Evolutionary conservation across 2,329 filamentous ascomycete species (phyloP).

Genomic region (Aureobasidium melanogenum): DNA sequence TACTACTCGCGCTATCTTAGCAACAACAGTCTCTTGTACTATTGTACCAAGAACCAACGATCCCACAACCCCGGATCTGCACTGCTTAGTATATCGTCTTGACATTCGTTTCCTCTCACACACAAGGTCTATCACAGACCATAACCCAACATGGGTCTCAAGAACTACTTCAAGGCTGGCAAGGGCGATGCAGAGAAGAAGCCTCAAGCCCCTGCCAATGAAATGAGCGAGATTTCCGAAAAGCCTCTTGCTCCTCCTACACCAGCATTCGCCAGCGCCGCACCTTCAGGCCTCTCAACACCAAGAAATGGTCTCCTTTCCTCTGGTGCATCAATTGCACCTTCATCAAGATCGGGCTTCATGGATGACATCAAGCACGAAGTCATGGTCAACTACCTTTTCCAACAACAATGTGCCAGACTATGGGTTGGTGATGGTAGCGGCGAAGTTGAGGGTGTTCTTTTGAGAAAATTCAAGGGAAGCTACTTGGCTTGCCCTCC

Average conservation of each 20-base stretch:
- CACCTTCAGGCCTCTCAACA: constrained; percentile 29
- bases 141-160: constrained; percentile 46
- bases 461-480: constrained; percentile 58
- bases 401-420: constrained; percentile 67
- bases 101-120: neutral
- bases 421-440: constrained; percentile 65
- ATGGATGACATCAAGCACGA: constrained; percentile 70
- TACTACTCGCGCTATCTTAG: neutral
- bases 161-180: constrained; percentile 53
- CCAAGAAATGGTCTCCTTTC: constrained; percentile 36
- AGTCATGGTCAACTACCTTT: constrained; percentile 75
- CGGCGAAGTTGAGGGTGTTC: constrained; percentile 61
- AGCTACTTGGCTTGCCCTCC: constrained; percentile 67
- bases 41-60: neutral
- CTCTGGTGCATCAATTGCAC: constrained; percentile 42
- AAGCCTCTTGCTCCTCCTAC: constrained; percentile 22
- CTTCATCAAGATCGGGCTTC: constrained; percentile 24
- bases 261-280: constrained; percentile 15
- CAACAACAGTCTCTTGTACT: neutral
- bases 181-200: constrained; percentile 30
- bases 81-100: neutral
- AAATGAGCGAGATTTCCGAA: constrained; percentile 26
- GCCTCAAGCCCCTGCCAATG: constrained; percentile 11
- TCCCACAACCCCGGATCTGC: neutral
- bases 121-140: neutral